Conservation (phyloP, 176 grass and related monocot genomes). For the Rhynchospora breviuscula region DNA sequence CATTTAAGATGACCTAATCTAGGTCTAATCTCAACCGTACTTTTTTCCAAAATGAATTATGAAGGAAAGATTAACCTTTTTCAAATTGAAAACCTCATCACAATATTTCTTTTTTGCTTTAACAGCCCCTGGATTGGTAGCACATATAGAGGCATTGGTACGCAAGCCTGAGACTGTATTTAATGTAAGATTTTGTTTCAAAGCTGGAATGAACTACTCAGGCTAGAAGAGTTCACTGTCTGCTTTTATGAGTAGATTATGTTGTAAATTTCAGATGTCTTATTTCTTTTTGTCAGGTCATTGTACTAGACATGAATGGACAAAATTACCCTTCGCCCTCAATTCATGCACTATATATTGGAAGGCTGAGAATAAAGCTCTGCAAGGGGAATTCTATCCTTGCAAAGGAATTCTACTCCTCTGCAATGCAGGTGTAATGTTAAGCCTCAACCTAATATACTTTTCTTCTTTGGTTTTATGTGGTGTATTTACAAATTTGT, state of each 20-base stretch:
- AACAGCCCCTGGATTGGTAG: slow-evolving; percentile 70
- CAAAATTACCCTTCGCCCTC: slow-evolving; percentile 46
- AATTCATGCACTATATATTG: slow-evolving; percentile 64
- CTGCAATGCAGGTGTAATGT: slow-evolving; percentile 64
- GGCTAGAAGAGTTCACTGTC: not conserved
- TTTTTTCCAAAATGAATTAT: not conserved
- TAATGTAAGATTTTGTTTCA: slow-evolving; percentile 49
- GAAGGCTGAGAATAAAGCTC: slow-evolving; percentile 70
- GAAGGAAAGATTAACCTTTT: not conserved
- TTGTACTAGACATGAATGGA: slow-evolving; percentile 65
- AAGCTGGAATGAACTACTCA: slow-evolving; percentile 2
- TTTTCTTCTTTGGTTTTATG: not conserved
- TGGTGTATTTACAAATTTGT: not conserved
- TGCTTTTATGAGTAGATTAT: not conserved
- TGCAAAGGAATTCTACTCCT: slow-evolving; percentile 85
- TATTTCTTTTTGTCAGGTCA: slow-evolving; percentile 39
- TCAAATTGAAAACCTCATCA: not conserved
- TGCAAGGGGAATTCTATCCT: slow-evolving; percentile 54
- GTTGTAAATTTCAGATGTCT: not conserved
- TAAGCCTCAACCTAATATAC: not conserved
- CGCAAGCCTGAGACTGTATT: slow-evolving; percentile 67
- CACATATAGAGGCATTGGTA: slow-evolving; percentile 60
- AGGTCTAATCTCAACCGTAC: not conserved
- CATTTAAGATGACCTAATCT: not conserved
- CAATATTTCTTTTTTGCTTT: not conserved